A percentile compares a stretch with the other conserved stretches of the same genome.
Evolutionary conservation across 1,284 basidiomycete species (phyloP).

Genomic region (Cutaneotrichosporon mucoides): DNA sequence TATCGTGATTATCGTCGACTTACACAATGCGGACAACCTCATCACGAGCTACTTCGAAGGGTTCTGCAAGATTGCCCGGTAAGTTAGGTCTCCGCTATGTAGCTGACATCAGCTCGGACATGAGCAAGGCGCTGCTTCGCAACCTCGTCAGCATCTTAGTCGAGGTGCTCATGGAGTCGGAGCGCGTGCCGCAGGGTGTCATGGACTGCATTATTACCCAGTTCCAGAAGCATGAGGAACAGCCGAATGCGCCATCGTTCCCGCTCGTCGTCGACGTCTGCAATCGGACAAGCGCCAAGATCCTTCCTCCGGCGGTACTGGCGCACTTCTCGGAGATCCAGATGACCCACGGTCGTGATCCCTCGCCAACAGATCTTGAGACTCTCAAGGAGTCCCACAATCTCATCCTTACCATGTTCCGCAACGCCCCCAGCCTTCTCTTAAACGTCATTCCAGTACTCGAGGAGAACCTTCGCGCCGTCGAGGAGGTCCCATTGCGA

Average conservation of each 20-base stretch:
- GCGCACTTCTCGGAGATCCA: slow-evolving; percentile 89
- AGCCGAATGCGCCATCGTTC: slow-evolving; percentile 70
- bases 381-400: slow-evolving; percentile 62
- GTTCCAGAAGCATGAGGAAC: slow-evolving; percentile 66
- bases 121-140: slow-evolving; percentile 83
- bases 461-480: slow-evolving; percentile 81
- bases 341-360: slow-evolving; percentile 54
- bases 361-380: slow-evolving; percentile 55
- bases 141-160: slow-evolving; percentile 84
- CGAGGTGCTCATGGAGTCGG: slow-evolving; percentile 82
- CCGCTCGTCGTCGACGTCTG: slow-evolving; percentile 85
- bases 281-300: slow-evolving; percentile 73
- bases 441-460: slow-evolving; percentile 89
- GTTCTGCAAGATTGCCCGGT: slow-evolving; percentile 72
- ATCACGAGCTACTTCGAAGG: slow-evolving; percentile 77
- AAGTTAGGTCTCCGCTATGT: slow-evolving; percentile 19
- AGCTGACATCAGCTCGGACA: slow-evolving; percentile 55
- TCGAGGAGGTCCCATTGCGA: slow-evolving; percentile 65
- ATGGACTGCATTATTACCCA: slow-evolving; percentile 78
- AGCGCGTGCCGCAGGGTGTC: slow-evolving; percentile 68
- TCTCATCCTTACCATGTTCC: slow-evolving; percentile 78
- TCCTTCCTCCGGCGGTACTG: slow-evolving; percentile 76
- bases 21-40: slow-evolving; percentile 79
- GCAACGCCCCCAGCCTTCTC: slow-evolving; percentile 72
- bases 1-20: slow-evolving; percentile 86